A percentile compares a stretch with the other conserved stretches of the same genome.
phyloP scores from a whole-genome alignment of 176 grass and related monocot genomes.

The Miscanthus lutarioriparius region DNA sequence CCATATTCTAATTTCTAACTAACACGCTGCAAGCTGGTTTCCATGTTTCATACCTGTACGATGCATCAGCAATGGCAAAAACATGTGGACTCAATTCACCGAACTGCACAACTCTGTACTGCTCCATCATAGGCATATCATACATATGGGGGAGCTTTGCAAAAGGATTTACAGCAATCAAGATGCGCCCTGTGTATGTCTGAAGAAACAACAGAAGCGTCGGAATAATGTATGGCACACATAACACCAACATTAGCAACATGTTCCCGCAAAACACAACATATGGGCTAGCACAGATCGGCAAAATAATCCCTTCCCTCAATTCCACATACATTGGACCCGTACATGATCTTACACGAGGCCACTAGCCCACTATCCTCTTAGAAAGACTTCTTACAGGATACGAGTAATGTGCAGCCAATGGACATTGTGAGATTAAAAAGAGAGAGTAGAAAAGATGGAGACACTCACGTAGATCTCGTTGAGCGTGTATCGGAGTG shows the following conservation, averaged over 20 bases:
- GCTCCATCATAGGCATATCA: slow-evolving; percentile 75
- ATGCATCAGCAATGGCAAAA: slow-evolving; percentile 69
- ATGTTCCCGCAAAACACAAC: not conserved
- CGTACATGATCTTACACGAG: not conserved
- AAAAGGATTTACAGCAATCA: slow-evolving; percentile 81
- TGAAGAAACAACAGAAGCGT: slow-evolving; percentile 19
- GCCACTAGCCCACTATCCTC: not conserved
- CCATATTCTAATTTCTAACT: not conserved
- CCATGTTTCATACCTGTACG: slow-evolving; percentile 51
- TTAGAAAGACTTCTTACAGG: not conserved
- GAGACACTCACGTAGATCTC: slow-evolving; percentile 74
- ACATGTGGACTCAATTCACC: slow-evolving; percentile 85
- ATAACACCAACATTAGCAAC: not conserved
- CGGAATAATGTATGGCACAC: not conserved
- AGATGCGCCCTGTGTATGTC: slow-evolving; percentile 85
- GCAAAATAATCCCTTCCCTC: not conserved
- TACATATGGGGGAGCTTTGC: slow-evolving; percentile 68
- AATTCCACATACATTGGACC: not conserved
- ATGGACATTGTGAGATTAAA: not conserved
- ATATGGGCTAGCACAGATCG: not conserved
- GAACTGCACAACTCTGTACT: slow-evolving; percentile 72
- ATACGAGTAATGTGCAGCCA: not conserved
- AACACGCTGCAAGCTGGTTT: not conserved
- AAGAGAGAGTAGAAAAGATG: not conserved
- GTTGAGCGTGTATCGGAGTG: slow-evolving; percentile 62